Evolutionary conservation across 352 stramenopile species (phyloP).

Genomic region (Phytopythium helicoides): DNA sequence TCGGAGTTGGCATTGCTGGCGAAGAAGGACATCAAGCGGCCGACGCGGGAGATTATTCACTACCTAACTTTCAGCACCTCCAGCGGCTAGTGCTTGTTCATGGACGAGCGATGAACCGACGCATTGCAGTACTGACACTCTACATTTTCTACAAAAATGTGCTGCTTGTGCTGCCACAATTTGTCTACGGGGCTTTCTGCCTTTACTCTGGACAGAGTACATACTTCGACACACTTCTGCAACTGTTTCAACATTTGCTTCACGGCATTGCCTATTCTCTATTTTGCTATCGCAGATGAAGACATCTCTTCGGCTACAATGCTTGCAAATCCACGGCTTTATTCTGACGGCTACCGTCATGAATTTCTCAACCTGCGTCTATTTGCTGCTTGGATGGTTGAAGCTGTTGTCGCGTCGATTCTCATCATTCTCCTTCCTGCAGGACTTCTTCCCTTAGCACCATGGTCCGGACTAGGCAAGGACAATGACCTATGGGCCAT

Average conservation of each 20-base stretch:
- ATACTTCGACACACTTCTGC: constrained; percentile 75
- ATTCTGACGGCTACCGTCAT: constrained; percentile 48
- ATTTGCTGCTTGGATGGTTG: constrained; percentile 60
- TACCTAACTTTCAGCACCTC: constrained; percentile 86
- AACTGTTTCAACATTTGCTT: constrained; percentile 84
- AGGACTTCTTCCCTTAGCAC: constrained; percentile 33
- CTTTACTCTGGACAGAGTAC: constrained; percentile 77
- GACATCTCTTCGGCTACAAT: constrained; percentile 45
- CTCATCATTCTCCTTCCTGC: constrained; percentile 48
- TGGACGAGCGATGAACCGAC: constrained; percentile 73
- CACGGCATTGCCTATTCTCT: constrained; percentile 66
- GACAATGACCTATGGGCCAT: constrained; percentile 73
- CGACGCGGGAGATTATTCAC: constrained; percentile 88
- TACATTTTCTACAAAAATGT: constrained; percentile 92
- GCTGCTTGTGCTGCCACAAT: constrained; percentile 74
- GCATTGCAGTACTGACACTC: constrained; percentile 59
- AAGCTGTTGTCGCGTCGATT: constrained; percentile 44
- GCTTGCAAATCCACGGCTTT: constrained; percentile 48
- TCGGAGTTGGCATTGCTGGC: constrained; percentile 59
- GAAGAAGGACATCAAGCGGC: constrained; percentile 83
- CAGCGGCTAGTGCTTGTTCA: constrained; percentile 86
- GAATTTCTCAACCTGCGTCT: constrained; percentile 44
- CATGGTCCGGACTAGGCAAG: constrained; percentile 42
- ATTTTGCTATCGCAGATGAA: constrained; percentile 57
- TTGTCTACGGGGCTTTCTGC: constrained; percentile 69